A percentile compares a stretch with the other conserved stretches of the same genome.
Evolutionary conservation across 2,329 filamentous ascomycete species (phyloP).

Genomic region (Alternaria sp.): DNA sequence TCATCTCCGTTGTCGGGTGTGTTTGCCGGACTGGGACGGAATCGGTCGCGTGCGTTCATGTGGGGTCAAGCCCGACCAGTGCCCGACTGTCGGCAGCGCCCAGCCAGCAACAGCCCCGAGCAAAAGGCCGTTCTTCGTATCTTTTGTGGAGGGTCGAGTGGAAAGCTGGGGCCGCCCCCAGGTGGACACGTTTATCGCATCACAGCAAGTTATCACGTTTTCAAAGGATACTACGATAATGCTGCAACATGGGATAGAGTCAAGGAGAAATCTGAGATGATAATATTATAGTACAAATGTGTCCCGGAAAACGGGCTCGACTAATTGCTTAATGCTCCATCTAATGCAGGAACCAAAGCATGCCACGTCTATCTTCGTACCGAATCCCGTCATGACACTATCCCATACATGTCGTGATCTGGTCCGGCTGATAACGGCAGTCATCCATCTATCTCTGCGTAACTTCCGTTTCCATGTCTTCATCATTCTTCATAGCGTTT

Average conservation of each 20-base stretch:
- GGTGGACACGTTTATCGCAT: neutral
- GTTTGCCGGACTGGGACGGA: neutral
- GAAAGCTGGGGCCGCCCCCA: slow-evolving; percentile 1
- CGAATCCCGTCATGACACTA: neutral
- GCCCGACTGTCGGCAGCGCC: neutral
- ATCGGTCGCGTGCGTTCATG: neutral
- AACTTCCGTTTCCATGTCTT: neutral
- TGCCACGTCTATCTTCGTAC: neutral
- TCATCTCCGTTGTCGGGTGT: slow-evolving; percentile 15
- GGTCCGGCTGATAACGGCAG: neutral
- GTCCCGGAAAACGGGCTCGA: neutral
- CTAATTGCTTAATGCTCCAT: neutral
- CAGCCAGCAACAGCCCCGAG: slow-evolving; percentile 7
- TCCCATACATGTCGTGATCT: slow-evolving; percentile 3
- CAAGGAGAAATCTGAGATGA: neutral
- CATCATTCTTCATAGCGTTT: neutral
- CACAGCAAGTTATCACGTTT: neutral
- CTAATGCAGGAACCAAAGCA: slow-evolving; percentile 5
- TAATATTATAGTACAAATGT: slow-evolving; percentile 1
- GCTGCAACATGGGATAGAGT: neutral
- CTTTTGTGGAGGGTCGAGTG: slow-evolving; percentile 5
- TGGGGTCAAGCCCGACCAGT: neutral
- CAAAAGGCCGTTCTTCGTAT: slow-evolving; percentile 14
- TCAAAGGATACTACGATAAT: neutral
- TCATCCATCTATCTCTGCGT: neutral